Percentiles rank a stretch among this genome's conserved stretches.
Conservation (phyloP, 768 basidiomycete species). For the Pleurotus salmoneostramineus region DNA sequence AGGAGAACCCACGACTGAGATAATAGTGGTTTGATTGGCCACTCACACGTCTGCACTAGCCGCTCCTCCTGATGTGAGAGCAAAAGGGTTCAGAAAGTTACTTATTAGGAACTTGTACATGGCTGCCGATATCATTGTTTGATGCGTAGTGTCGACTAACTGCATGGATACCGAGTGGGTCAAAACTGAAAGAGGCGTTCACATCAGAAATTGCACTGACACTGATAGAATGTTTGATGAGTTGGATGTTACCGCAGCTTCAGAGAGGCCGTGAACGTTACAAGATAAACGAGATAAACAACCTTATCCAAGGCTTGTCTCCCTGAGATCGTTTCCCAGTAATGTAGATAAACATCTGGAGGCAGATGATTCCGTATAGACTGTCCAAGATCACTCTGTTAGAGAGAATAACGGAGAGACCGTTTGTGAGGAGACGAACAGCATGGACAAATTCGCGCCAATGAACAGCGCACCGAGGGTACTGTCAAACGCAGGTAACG, state of each 20-base stretch:
- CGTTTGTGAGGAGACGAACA: not conserved
- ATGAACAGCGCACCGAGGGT: conserved; percentile 8
- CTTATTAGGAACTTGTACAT: conserved; percentile 3
- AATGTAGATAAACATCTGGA: conserved; percentile 8
- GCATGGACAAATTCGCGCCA: conserved; percentile 1
- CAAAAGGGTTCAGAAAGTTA: not conserved
- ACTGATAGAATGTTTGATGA: no score
- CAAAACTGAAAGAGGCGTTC: no score
- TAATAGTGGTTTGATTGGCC: no score
- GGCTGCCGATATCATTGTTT: conserved; percentile 1
- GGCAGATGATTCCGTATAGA: conserved; percentile 6
- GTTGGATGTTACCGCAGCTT: no score
- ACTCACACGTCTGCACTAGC: conserved; percentile 3
- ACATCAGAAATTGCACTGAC: no score
- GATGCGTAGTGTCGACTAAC: conserved; percentile 2
- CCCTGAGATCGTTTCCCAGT: not conserved
- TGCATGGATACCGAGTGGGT: no score
- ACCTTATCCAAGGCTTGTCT: not conserved
- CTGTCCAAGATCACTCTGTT: not conserved
- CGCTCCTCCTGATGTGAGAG: not conserved
- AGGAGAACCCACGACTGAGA: no score
- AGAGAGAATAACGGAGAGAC: not conserved
- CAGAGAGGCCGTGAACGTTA: not conserved
- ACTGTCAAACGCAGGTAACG: conserved; percentile 3
- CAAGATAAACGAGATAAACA: not conserved